phyloP scores from a whole-genome alignment of 177 flowering plant genomes.

The Vitis hybrid region DNA sequence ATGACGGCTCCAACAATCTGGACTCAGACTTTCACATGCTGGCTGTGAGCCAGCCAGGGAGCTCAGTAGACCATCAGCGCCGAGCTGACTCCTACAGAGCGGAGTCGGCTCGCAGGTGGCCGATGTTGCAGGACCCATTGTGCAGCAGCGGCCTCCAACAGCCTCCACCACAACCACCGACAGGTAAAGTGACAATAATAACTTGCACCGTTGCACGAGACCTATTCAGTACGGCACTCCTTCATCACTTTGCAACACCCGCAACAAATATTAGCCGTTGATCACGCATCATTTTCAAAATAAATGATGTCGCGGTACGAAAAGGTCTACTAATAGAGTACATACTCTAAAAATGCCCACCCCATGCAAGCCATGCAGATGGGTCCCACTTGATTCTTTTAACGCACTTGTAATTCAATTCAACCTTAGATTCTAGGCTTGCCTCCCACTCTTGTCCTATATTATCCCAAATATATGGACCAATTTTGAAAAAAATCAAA shows the following conservation, averaged over 20 bases:
- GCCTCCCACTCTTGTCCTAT: too few species aligned
- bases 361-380: constrained; percentile 5
- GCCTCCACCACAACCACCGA: constrained; percentile 35
- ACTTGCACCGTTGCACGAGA: not conserved
- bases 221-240: not conserved
- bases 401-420: too few species aligned
- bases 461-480: too few species aligned
- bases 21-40: constrained; percentile 54
- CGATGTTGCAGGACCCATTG: constrained; percentile 26
- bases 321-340: too few species aligned
- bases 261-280: not conserved
- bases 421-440: too few species aligned
- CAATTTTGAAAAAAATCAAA: too few species aligned
- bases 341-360: not conserved
- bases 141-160: constrained; percentile 28
- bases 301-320: too few species aligned
- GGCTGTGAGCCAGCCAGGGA: constrained; percentile 20
- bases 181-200: constrained; percentile 35
- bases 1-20: constrained; percentile 68
- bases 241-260: not conserved
- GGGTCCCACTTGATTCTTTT: not conserved
- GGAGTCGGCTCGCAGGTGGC: constrained; percentile 49
- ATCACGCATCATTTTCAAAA: too few species aligned
- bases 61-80: constrained; percentile 24
- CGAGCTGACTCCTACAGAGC: constrained; percentile 30